Evolutionary conservation across 768 basidiomycete species (phyloP).

Genomic region (Pleurotus tuoliensis): DNA sequence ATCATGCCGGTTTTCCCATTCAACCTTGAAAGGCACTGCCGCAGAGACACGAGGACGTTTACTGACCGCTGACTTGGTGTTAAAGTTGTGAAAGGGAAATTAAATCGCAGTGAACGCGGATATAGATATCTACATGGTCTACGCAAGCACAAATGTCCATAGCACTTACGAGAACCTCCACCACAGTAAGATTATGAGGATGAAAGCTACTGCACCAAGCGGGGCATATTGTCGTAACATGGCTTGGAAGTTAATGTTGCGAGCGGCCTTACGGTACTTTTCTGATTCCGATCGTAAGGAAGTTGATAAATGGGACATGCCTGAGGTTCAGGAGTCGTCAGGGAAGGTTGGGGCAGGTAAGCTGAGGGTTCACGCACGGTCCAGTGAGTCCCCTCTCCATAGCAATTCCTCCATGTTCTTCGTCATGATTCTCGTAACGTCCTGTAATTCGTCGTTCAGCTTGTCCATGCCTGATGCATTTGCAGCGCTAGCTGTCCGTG

Average conservation of each 20-base stretch:
- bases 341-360: no score
- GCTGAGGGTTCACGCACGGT: constrained; percentile 55
- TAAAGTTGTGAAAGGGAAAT: background rate
- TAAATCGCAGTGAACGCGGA: constrained; percentile 9
- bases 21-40: no score
- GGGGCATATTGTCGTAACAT: constrained; percentile 97
- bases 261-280: constrained; percentile 93
- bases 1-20: background rate
- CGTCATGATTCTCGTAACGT: constrained; percentile 99
- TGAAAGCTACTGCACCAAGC: constrained; percentile 72
- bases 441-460: constrained; percentile 94
- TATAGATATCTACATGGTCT: constrained; percentile 11
- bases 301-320: constrained; percentile 95
- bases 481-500: constrained; percentile 75
- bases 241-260: constrained; percentile 91
- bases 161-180: constrained; percentile 65
- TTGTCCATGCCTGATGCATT: constrained; percentile 69
- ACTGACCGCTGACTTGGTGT: no score
- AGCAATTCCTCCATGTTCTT: constrained; percentile 99
- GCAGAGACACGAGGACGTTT: no score
- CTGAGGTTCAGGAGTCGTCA: constrained; percentile 31
- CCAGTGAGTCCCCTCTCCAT: constrained; percentile 96
- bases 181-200: constrained; percentile 74
- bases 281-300: constrained; percentile 94
- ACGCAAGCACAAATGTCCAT: background rate